These are phyloP conservation scores for Nitzschia sp. DNA, from an alignment of 108 stramenopile genomes.

Conservation along the genomic window DNA sequence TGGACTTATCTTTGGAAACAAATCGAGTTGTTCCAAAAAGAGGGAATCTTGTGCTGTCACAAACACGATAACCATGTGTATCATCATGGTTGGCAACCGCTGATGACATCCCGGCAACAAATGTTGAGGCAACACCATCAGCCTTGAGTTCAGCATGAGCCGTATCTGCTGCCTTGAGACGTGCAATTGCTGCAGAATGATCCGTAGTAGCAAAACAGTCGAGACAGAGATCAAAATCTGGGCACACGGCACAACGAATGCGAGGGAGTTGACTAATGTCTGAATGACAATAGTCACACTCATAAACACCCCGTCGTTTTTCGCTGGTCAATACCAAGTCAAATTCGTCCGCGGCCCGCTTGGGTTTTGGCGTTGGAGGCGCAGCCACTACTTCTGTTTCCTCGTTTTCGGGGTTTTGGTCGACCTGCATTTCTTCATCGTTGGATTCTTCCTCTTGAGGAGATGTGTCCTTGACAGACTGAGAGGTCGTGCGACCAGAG, in stretches of 20 bases:
- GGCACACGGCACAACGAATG: conserved; percentile 79
- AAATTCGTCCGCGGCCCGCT: neutral
- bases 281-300: conserved; percentile 87
- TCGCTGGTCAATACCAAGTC: conserved; percentile 64
- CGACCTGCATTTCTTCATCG: conserved; percentile 1
- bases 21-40: conserved; percentile 41
- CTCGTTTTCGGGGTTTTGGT: neutral
- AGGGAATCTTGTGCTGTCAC: conserved; percentile 77
- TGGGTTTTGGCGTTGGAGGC: neutral
- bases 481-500: conserved; percentile 11
- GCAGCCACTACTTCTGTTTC: neutral
- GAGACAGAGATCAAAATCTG: conserved; percentile 86
- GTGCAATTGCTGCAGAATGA: conserved; percentile 40
- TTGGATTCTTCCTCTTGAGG: conserved; percentile 1
- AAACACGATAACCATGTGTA: conserved; percentile 76
- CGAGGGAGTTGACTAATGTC: conserved; percentile 82
- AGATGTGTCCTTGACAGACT: neutral
- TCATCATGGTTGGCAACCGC: conserved; percentile 54
- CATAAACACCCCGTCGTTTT: conserved; percentile 75
- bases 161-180: conserved; percentile 25
- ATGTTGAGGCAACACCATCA: conserved; percentile 41
- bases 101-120: conserved; percentile 42
- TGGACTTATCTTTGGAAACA: neutral
- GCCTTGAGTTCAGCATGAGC: conserved; percentile 36
- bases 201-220: conserved; percentile 80